Evolutionary conservation across 2,329 filamentous ascomycete genomes (phyloP).

Genomic region (Keithomyces neogunnii): DNA sequence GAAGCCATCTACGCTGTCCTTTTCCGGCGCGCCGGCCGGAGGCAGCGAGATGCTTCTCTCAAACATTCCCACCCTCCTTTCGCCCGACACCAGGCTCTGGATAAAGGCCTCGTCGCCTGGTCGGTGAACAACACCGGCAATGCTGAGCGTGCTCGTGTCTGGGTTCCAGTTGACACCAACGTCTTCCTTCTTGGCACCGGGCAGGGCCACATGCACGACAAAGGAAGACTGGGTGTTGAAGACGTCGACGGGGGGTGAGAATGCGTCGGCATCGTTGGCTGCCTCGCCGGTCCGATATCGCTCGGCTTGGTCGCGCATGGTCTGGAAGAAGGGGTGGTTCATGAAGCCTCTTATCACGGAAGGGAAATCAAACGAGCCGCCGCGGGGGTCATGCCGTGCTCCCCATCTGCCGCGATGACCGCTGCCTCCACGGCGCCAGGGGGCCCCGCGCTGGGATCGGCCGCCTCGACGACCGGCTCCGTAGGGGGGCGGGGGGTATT

Average conservation of each 20-base stretch:
- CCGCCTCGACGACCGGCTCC: slow-evolving; percentile 13
- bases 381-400: not conserved
- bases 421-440: slow-evolving; percentile 12
- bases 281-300: slow-evolving; percentile 10
- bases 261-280: slow-evolving; percentile 27
- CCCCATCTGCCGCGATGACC: slow-evolving; percentile 8
- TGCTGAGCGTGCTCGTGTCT: slow-evolving; percentile 54
- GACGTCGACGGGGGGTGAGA: slow-evolving; percentile 62
- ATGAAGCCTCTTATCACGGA: slow-evolving; percentile 31
- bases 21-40: slow-evolving; percentile 29
- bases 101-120: slow-evolving; percentile 63
- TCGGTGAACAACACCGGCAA: slow-evolving; percentile 66
- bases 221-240: slow-evolving; percentile 61
- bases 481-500: slow-evolving; percentile 10
- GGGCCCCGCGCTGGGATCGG: slow-evolving; percentile 11
- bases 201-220: slow-evolving; percentile 66
- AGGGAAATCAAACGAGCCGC: slow-evolving; percentile 27
- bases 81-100: slow-evolving; percentile 51
- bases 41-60: slow-evolving; percentile 60
- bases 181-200: slow-evolving; percentile 73
- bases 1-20: slow-evolving; percentile 55
- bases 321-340: slow-evolving; percentile 33
- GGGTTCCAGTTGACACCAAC: slow-evolving; percentile 69
- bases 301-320: slow-evolving; percentile 30
- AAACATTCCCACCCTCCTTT: slow-evolving; percentile 68